Percentiles rank a stretch among this genome's conserved stretches.
phyloP scores from a whole-genome alignment of 2,329 filamentous ascomycete species.

The Fusarium nematophilum region DNA sequence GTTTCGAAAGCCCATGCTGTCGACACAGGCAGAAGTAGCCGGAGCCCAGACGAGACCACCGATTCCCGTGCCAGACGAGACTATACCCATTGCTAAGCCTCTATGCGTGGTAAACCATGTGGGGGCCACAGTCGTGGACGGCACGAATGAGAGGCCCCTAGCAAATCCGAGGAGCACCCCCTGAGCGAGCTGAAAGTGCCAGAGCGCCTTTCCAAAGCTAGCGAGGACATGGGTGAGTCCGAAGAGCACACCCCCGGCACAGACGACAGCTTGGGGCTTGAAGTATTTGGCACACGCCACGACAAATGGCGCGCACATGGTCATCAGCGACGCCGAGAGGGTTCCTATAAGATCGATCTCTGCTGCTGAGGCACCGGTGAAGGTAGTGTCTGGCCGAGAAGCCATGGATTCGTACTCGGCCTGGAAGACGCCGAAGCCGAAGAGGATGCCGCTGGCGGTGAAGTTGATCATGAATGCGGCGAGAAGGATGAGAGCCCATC shows the following conservation, averaged over 20 bases:
- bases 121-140: neutral
- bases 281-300: conserved; percentile 9
- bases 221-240: conserved; percentile 8
- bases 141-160: conserved; percentile 5
- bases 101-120: conserved; percentile 1
- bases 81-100: conserved; percentile 5
- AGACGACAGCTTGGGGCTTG: neutral
- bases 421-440: conserved; percentile 21
- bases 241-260: neutral
- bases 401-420: conserved; percentile 15
- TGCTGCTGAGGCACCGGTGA: conserved; percentile 2
- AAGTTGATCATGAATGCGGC: conserved; percentile 14
- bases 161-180: conserved; percentile 8
- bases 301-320: conserved; percentile 6
- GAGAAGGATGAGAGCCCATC: no score
- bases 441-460: conserved; percentile 16
- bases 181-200: conserved; percentile 14
- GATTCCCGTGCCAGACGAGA: conserved; percentile 6
- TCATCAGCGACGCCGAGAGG: conserved; percentile 6
- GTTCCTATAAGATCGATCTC: conserved; percentile 11
- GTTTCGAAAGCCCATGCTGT: conserved; percentile 6
- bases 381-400: neutral
- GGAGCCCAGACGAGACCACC: conserved; percentile 16
- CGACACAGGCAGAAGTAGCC: neutral
- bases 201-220: conserved; percentile 4